phyloP scores from a whole-genome alignment of 805 yeast species.

The Debaryomyces tyrocola region DNA sequence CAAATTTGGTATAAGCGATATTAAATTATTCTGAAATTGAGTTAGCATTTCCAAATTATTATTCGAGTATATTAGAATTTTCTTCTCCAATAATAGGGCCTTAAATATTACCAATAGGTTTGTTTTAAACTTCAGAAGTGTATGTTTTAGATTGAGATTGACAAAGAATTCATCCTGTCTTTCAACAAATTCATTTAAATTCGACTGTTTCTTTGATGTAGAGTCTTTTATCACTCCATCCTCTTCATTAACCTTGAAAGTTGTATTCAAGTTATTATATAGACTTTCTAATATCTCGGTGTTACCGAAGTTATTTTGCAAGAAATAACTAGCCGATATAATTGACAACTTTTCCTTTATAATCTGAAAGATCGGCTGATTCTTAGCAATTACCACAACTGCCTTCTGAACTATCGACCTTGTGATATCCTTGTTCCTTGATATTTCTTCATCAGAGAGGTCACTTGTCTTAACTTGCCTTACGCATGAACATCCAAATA shows the following conservation, averaged over 20 bases:
- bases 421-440: conserved; percentile 63
- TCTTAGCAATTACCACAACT: conserved; percentile 75
- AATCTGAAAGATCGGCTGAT: conserved; percentile 82
- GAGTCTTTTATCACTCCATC: conserved; percentile 13
- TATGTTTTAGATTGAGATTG: conserved; percentile 70
- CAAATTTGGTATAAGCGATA: conserved; percentile 81
- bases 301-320: conserved; percentile 77
- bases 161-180: conserved; percentile 45
- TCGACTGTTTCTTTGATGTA: conserved; percentile 2
- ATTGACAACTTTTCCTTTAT: conserved; percentile 88
- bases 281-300: conserved; percentile 64
- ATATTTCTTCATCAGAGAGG: conserved; percentile 43
- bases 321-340: conserved; percentile 81
- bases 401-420: conserved; percentile 91
- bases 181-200: background rate
- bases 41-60: conserved; percentile 79
- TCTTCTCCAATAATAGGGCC: conserved; percentile 72
- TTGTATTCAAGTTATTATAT: conserved; percentile 59
- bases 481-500: conserved; percentile 95
- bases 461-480: conserved; percentile 72
- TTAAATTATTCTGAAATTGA: conserved; percentile 76
- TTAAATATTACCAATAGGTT: conserved; percentile 70
- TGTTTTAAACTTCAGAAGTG: conserved; percentile 57
- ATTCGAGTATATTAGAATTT: conserved; percentile 70
- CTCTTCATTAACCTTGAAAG: conserved; percentile 26